A percentile compares a stretch with the other conserved stretches of the same genome.
Evolutionary conservation across 768 basidiomycete species (phyloP).

Genomic region (Rhizopogon vesiculosus): DNA sequence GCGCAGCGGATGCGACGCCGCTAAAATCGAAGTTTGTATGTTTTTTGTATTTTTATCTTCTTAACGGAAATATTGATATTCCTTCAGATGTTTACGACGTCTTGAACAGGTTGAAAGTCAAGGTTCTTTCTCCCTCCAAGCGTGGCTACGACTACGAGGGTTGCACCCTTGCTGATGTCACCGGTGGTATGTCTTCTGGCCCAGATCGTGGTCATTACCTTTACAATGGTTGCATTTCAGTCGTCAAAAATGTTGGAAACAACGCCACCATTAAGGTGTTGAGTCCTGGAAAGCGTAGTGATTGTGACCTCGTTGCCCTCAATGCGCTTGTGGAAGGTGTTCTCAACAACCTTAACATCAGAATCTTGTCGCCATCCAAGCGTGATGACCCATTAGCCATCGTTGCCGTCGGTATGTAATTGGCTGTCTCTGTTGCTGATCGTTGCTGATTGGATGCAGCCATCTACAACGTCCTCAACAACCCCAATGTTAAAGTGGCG

Average conservation of each 20-base stretch:
- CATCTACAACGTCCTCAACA: too few species aligned
- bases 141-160: background rate
- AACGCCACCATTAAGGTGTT: background rate
- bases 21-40: background rate
- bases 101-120: background rate
- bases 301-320: background rate
- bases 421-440: rapidly evolving
- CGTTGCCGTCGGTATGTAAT: background rate
- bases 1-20: background rate
- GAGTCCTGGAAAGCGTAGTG: background rate
- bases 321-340: background rate
- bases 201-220: too few species aligned
- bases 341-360: background rate
- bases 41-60: too few species aligned
- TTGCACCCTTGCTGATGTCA: background rate
- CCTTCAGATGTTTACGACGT: background rate
- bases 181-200: background rate
- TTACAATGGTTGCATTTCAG: background rate
- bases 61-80: background rate
- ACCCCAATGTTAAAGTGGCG: too few species aligned
- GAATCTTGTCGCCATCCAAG: background rate
- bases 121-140: background rate
- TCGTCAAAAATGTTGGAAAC: background rate
- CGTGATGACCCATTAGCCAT: rapidly evolving
- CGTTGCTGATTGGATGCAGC: background rate